These are phyloP conservation scores for Hericium coralloides DNA, from an alignment of 768 basidiomycete species.

Conservation along the genomic window DNA sequence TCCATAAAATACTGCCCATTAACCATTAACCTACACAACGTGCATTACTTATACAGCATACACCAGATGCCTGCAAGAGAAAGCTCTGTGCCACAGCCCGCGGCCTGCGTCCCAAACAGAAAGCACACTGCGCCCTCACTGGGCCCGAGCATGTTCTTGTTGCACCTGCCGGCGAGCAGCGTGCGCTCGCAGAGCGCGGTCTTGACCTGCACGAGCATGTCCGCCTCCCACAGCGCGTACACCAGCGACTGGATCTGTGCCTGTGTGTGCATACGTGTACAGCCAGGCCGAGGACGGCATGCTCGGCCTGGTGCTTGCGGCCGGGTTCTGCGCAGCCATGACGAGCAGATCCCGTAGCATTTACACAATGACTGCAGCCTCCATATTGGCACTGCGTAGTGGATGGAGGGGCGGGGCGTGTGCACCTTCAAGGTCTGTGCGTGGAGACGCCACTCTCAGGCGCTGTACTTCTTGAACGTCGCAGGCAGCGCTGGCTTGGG, in stretches of 20 bases:
- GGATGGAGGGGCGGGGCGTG: slow-evolving; percentile 7
- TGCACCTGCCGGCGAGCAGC: no score
- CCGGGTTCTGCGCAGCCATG: slow-evolving; percentile 46
- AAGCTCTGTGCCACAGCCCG: no score
- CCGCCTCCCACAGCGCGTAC: slow-evolving; percentile 60
- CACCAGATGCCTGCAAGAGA: no score
- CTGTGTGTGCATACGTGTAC: slow-evolving; percentile 33
- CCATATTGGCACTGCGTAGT: not conserved
- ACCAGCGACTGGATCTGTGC: slow-evolving; percentile 26
- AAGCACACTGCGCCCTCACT: slow-evolving; percentile 83
- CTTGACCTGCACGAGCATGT: slow-evolving; percentile 84
- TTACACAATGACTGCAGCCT: slow-evolving; percentile 65
- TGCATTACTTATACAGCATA: no score
- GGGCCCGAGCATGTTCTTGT: slow-evolving; percentile 47
- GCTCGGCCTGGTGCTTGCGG: slow-evolving; percentile 60
- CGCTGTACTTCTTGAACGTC: slow-evolving; percentile 44
- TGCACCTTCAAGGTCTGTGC: slow-evolving; percentile 80
- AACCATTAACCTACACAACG: no score
- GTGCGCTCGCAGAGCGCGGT: slow-evolving; percentile 79
- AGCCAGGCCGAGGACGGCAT: slow-evolving; percentile 71
- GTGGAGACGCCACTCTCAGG: slow-evolving; percentile 74
- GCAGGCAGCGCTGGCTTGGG: slow-evolving; percentile 37
- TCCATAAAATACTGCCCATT: no score
- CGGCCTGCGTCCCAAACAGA: slow-evolving; percentile 67
- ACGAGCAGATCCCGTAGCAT: slow-evolving; percentile 69